A percentile compares a stretch with the other conserved stretches of the same genome.
phyloP scores from a whole-genome alignment of 352 stramenopile species.

The Pythium sp. region DNA sequence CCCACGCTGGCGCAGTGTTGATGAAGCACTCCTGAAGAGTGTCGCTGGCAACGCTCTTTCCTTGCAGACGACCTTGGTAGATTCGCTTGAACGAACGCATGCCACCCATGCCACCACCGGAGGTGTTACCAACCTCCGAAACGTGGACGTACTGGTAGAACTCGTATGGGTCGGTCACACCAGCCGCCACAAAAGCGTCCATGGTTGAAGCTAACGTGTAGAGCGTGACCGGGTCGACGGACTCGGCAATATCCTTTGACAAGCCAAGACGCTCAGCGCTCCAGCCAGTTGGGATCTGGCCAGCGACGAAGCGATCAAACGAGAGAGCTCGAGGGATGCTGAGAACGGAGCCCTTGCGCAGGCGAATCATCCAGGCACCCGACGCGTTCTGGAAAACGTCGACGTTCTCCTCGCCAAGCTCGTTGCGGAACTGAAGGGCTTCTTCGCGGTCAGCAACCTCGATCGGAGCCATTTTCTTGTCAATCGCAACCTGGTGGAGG shows the following conservation, averaged over 20 bases:
- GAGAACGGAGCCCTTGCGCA: slow-evolving; percentile 77
- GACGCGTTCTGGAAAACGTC: slow-evolving; percentile 74
- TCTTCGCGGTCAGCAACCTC: slow-evolving; percentile 83
- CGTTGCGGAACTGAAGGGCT: slow-evolving; percentile 74
- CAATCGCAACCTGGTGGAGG: slow-evolving; percentile 83
- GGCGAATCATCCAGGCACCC: slow-evolving; percentile 81
- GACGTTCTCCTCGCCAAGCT: slow-evolving; percentile 79
- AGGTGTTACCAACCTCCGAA: slow-evolving; percentile 84
- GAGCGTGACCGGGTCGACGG: slow-evolving; percentile 78
- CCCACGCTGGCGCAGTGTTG: slow-evolving; percentile 86
- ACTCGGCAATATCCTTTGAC: slow-evolving; percentile 76
- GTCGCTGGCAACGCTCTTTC: slow-evolving; percentile 76
- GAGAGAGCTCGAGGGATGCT: slow-evolving; percentile 76
- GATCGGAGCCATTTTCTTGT: slow-evolving; percentile 88
- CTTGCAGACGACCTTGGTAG: slow-evolving; percentile 66
- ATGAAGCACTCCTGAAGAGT: slow-evolving; percentile 86
- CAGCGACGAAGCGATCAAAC: slow-evolving; percentile 86
- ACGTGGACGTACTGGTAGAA: slow-evolving; percentile 92
- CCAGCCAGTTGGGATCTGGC: slow-evolving; percentile 88
- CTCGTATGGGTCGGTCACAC: slow-evolving; percentile 88
- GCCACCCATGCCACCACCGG: slow-evolving; percentile 79
- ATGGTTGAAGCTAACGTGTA: slow-evolving; percentile 75
- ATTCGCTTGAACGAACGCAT: slow-evolving; percentile 77
- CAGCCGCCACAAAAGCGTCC: slow-evolving; percentile 75
- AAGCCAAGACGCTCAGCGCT: slow-evolving; percentile 77